These are phyloP conservation scores for Marchantia polymorpha DNA, from an alignment of 225 moss, liverwort and hornwort species.

Conservation along the genomic window DNA sequence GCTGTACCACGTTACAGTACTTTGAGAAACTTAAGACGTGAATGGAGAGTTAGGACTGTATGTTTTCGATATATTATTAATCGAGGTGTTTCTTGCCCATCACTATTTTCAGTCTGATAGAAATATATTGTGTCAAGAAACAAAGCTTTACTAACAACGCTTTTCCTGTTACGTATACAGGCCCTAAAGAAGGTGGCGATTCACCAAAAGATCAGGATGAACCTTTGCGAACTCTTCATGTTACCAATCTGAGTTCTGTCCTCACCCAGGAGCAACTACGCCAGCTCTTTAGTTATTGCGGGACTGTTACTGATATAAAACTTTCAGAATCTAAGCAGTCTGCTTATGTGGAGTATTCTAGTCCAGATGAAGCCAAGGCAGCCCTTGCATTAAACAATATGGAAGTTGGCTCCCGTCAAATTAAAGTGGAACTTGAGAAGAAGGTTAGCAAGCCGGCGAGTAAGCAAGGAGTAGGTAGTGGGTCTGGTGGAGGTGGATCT, in stretches of 20 bases:
- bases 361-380: conserved; percentile 86
- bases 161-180: conserved; percentile 33
- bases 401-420: conserved; percentile 88
- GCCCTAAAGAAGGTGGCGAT: conserved; percentile 62
- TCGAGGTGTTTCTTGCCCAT: not conserved
- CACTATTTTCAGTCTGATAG: not conserved
- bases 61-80: not conserved
- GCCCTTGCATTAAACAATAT: conserved; percentile 85
- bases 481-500: conserved; percentile 58
- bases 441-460: conserved; percentile 54
- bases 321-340: conserved; percentile 91
- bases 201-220: conserved; percentile 57
- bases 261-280: conserved; percentile 84
- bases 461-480: conserved; percentile 59
- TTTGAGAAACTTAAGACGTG: not conserved
- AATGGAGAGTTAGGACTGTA: not conserved
- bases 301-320: conserved; percentile 78
- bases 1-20: not conserved
- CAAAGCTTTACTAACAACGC: not conserved
- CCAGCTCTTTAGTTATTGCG: conserved; percentile 90
- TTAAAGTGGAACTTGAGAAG: conserved; percentile 86
- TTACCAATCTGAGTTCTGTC: conserved; percentile 85
- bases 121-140: not conserved
- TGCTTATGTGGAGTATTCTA: conserved; percentile 85
- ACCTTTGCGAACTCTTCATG: conserved; percentile 69